These are phyloP conservation scores for Candida sithepensis DNA, from an alignment of 805 yeast genomes.

Conservation along the genomic window DNA sequence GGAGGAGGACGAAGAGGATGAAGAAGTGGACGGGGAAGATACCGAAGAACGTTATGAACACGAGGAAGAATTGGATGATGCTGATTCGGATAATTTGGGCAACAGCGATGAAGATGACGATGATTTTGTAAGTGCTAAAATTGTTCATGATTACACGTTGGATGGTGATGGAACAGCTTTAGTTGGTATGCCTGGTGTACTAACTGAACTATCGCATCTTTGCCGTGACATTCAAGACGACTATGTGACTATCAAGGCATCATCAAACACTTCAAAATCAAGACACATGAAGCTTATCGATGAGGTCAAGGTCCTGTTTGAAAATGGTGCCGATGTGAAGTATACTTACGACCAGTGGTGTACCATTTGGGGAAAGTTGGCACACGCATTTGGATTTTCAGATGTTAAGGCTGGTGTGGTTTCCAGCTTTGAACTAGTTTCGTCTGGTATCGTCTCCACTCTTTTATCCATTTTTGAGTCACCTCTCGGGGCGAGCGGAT, in stretches of 20 bases:
- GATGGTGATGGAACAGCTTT: constrained; percentile 20
- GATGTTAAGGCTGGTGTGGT: constrained; percentile 25
- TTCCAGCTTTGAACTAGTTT: constrained; percentile 73
- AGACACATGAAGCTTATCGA: constrained; percentile 29
- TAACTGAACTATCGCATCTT: constrained; percentile 14
- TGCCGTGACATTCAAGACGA: constrained; percentile 20
- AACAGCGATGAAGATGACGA: constrained; percentile 12
- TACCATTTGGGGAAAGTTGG: constrained; percentile 37
- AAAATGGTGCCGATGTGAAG: constrained; percentile 12
- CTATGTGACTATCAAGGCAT: constrained; percentile 17
- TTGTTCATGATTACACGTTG: constrained; percentile 16
- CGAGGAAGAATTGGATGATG: too few species aligned
- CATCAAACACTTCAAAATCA: constrained; percentile 22
- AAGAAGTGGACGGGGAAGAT: constrained; percentile 20
- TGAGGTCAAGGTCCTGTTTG: constrained; percentile 23
- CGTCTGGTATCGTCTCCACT: constrained; percentile 58
- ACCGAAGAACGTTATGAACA: too few species aligned
- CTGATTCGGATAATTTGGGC: constrained; percentile 28
- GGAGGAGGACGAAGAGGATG: constrained; percentile 19
- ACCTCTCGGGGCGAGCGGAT: constrained; percentile 23
- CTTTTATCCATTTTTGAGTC: constrained; percentile 36
- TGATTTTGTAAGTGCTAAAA: constrained; percentile 6
- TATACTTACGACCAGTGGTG: constrained; percentile 32
- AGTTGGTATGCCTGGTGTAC: constrained; percentile 10
- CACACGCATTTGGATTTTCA: constrained; percentile 30